phyloP scores from a whole-genome alignment of 345 rosid genomes.

The Melaleuca alternifolia region DNA sequence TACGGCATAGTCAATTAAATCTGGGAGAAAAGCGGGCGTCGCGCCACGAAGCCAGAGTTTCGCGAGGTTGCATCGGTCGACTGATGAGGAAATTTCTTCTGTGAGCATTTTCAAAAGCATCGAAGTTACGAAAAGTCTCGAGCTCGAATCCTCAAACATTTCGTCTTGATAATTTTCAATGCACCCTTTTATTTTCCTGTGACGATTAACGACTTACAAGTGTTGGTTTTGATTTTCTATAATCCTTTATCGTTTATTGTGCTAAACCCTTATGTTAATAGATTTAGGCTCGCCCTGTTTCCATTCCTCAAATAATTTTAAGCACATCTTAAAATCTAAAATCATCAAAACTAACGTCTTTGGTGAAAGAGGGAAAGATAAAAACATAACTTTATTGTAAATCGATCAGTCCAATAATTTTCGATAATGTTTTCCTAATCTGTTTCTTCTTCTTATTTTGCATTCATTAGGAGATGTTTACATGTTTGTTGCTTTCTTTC shows the following conservation, averaged over 20 bases:
- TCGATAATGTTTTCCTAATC: neutral
- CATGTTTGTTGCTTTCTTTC: neutral
- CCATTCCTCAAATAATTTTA: neutral
- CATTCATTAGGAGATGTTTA: neutral
- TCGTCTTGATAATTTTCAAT: neutral
- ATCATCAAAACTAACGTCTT: neutral
- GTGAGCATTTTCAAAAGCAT: neutral
- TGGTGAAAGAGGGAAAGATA: neutral
- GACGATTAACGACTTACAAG: neutral
- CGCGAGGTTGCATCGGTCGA: accelerated
- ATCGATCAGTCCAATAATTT: neutral
- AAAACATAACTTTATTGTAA: neutral
- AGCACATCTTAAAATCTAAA: neutral
- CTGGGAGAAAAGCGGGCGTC: neutral
- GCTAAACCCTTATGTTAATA: neutral
- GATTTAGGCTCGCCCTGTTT: neutral
- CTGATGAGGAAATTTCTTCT: neutral
- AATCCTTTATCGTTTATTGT: neutral
- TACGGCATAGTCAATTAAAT: neutral
- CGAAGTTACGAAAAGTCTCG: neutral
- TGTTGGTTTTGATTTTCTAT: neutral
- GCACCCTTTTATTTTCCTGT: neutral
- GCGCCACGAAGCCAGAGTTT: neutral
- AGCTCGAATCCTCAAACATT: neutral
- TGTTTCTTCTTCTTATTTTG: neutral